Evolutionary conservation across 768 basidiomycete genomes (phyloP).

Genomic region (Kwoniella pini): DNA sequence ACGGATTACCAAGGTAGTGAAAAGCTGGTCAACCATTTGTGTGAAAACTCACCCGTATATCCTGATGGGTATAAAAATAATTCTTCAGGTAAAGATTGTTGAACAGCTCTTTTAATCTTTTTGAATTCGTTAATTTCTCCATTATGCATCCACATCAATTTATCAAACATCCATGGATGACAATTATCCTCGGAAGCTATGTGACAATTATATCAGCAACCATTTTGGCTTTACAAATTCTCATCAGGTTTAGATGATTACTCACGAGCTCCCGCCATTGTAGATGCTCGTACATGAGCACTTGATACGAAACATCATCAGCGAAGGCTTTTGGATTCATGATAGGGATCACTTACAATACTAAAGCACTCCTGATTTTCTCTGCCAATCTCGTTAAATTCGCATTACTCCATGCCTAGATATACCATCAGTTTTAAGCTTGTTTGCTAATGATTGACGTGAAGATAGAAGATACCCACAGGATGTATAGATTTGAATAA

Average conservation of each 20-base stretch:
- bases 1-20: neutral
- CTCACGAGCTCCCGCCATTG: slow-evolving; percentile 57
- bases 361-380: slow-evolving; percentile 92
- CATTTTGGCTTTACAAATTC: neutral
- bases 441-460: neutral
- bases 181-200: slow-evolving; percentile 55
- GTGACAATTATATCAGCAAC: neutral
- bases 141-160: slow-evolving; percentile 98
- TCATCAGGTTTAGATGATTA: neutral
- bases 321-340: neutral
- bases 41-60: slow-evolving; percentile 70
- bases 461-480: slow-evolving; percentile 58
- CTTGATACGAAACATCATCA: slow-evolving; percentile 43
- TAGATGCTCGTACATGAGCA: slow-evolving; percentile 91
- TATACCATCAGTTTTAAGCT: neutral
- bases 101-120: slow-evolving; percentile 76
- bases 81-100: slow-evolving; percentile 73
- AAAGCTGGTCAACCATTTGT: neutral
- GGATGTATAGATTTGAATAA: slow-evolving; percentile 95
- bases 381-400: slow-evolving; percentile 92
- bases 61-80: slow-evolving; percentile 85
- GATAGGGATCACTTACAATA: slow-evolving; percentile 66
- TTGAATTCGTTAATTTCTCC: slow-evolving; percentile 84
- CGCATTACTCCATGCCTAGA: slow-evolving; percentile 91
- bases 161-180: slow-evolving; percentile 90